Evolutionary conservation across 306 rosid genomes (phyloP).

Genomic region (Corylus americana): DNA sequence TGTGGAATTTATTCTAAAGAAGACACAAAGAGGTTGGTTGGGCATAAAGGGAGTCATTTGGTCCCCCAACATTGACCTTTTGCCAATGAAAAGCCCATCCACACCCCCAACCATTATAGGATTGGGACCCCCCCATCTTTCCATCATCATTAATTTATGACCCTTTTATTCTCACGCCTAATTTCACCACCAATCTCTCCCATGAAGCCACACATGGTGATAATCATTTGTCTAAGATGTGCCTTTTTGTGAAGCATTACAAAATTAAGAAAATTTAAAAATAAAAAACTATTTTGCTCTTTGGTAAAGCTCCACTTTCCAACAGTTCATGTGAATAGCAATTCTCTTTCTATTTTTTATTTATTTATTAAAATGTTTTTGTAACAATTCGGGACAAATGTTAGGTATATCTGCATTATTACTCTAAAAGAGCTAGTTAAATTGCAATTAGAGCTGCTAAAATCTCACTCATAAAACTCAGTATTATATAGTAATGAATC

Average conservation of each 20-base stretch:
- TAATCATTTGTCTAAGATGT: slow-evolving; percentile 42
- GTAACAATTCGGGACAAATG: too few species aligned
- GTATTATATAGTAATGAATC: too few species aligned
- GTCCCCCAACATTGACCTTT: slow-evolving; percentile 41
- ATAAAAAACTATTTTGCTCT: neutral
- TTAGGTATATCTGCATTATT: too few species aligned
- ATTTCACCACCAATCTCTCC: slow-evolving; percentile 34
- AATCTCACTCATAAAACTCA: too few species aligned
- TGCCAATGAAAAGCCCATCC: slow-evolving; percentile 34
- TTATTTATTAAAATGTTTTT: neutral
- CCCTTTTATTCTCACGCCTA: slow-evolving; percentile 55
- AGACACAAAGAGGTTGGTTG: slow-evolving; percentile 27
- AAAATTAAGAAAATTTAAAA: too few species aligned
- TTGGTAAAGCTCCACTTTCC: slow-evolving; percentile 29
- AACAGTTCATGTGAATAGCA: neutral
- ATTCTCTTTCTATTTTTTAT: neutral
- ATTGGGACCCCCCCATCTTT: slow-evolving; percentile 40
- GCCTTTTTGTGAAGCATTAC: slow-evolving; percentile 1
- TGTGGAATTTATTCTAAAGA: slow-evolving; percentile 31
- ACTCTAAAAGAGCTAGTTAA: too few species aligned
- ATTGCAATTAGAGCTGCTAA: too few species aligned
- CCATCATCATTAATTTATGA: slow-evolving; percentile 42
- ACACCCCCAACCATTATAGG: slow-evolving; percentile 5
- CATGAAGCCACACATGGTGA: slow-evolving; percentile 44
- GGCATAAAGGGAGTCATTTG: slow-evolving; percentile 49